These are phyloP conservation scores for Globisporangium recalcitrans DNA, from an alignment of 352 stramenopile species.

Conservation along the genomic window DNA sequence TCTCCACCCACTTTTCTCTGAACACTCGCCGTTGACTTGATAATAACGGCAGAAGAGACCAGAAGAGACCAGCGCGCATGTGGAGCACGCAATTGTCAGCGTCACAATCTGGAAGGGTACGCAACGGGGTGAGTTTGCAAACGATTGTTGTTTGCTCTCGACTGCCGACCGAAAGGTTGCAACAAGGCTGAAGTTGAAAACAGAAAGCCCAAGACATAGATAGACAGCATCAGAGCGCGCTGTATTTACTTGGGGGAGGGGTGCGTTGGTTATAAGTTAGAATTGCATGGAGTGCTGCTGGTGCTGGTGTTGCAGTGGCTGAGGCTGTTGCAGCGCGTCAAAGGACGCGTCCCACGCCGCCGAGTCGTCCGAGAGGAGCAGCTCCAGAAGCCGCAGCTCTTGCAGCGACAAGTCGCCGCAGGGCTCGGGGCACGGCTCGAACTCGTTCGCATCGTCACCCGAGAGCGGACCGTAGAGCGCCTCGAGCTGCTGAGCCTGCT, in stretches of 20 bases:
- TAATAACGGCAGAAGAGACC: neutral
- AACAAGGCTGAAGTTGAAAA: neutral
- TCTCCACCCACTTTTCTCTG: neutral
- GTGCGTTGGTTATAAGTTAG: conserved; percentile 15
- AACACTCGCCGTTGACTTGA: neutral
- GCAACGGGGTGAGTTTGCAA: neutral
- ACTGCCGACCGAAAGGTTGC: neutral
- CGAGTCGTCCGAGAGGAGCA: conserved; percentile 13
- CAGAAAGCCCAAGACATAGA: neutral
- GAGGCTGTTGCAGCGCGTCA: neutral
- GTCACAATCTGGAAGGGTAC: neutral
- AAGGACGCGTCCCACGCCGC: neutral
- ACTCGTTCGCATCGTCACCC: neutral
- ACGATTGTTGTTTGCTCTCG: neutral
- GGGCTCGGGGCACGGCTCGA: conserved; percentile 11
- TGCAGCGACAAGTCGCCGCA: conserved; percentile 13
- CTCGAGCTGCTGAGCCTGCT: conserved; percentile 14
- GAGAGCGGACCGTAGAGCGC: conserved; percentile 9
- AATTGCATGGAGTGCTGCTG: conserved; percentile 1
- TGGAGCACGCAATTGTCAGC: neutral
- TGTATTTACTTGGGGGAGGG: no score
- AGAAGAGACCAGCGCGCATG: neutral
- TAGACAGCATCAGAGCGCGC: no score
- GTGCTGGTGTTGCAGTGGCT: neutral
- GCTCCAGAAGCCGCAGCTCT: conserved; percentile 14